Evolutionary conservation across 1,284 basidiomycete species (phyloP).

Genomic region (Apiotrichum sp.): DNA sequence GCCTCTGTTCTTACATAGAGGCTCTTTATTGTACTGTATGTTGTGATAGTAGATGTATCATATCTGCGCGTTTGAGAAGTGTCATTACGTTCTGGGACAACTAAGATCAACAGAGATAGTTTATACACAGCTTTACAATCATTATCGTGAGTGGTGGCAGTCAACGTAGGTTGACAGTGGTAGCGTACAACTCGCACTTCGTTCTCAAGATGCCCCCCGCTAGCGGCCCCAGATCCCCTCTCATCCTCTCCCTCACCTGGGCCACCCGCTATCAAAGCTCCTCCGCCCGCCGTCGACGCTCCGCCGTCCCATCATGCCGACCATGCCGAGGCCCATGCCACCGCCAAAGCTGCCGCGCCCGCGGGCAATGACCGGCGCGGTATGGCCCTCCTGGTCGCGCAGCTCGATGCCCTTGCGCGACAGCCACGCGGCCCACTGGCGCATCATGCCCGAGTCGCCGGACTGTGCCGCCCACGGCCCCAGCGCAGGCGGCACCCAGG

Average conservation of each 20-base stretch:
- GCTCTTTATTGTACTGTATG: no score
- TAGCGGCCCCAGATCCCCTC: no score
- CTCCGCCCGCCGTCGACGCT: background rate
- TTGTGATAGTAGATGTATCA: no score
- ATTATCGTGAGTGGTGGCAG: no score
- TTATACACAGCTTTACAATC: no score
- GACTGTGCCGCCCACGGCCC: slow-evolving; percentile 32
- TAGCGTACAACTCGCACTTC: no score
- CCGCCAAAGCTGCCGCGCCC: slow-evolving; percentile 1
- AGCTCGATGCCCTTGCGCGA: slow-evolving; percentile 23
- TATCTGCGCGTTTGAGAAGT: no score
- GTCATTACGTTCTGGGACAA: no score
- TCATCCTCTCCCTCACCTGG: background rate
- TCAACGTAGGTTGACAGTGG: no score
- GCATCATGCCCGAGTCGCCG: slow-evolving; percentile 38
- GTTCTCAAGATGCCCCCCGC: no score
- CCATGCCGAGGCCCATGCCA: background rate
- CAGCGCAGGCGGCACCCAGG: slow-evolving; percentile 34
- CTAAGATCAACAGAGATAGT: no score
- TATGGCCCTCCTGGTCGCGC: slow-evolving; percentile 35
- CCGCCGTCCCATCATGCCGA: background rate
- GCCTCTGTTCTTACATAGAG: no score
- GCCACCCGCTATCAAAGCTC: slow-evolving; percentile 1
- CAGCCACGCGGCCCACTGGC: slow-evolving; percentile 28
- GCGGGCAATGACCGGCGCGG: slow-evolving; percentile 15